Evolutionary conservation across 2,329 filamentous ascomycete species (phyloP).

Genomic region (Fusarium equiseti): DNA sequence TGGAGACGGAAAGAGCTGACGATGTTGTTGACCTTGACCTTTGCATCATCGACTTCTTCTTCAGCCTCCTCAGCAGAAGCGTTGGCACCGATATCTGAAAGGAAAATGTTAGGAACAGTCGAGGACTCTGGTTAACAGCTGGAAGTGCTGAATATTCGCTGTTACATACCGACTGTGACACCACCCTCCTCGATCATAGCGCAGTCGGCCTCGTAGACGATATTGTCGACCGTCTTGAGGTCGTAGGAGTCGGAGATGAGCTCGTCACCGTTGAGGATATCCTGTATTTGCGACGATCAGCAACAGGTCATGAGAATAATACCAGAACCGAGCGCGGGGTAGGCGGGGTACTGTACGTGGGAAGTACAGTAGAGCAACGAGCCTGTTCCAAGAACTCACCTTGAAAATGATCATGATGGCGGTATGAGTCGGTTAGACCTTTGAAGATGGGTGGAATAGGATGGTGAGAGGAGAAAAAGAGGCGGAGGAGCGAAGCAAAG

Average conservation of each 20-base stretch:
- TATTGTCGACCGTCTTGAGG: conserved; percentile 81
- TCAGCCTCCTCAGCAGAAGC: conserved; percentile 92
- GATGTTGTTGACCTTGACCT: conserved; percentile 89
- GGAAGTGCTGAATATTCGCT: not conserved
- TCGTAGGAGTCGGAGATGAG: conserved; percentile 96
- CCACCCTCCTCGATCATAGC: conserved; percentile 85
- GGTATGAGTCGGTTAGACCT: conserved; percentile 49
- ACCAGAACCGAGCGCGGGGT: conserved; percentile 37
- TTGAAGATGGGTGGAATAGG: conserved; percentile 16
- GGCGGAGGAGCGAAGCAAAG: conserved; percentile 35
- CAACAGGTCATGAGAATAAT: conserved; percentile 38
- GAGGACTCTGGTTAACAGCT: not conserved
- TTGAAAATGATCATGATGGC: conserved; percentile 81
- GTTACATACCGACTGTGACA: conserved; percentile 76
- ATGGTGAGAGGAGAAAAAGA: conserved; percentile 29
- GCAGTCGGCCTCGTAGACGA: conserved; percentile 92
- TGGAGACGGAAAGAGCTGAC: conserved; percentile 91
- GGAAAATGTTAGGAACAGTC: conserved; percentile 21
- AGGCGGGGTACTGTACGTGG: conserved; percentile 15
- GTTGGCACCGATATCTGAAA: conserved; percentile 88
- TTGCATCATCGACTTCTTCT: conserved; percentile 77
- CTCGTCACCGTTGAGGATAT: conserved; percentile 91
- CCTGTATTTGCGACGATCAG: conserved; percentile 67
- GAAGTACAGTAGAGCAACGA: not conserved
- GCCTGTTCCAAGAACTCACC: conserved; percentile 57